phyloP scores from a whole-genome alignment of 805 yeast species.

The Kodamaea kaohsiungensis region DNA sequence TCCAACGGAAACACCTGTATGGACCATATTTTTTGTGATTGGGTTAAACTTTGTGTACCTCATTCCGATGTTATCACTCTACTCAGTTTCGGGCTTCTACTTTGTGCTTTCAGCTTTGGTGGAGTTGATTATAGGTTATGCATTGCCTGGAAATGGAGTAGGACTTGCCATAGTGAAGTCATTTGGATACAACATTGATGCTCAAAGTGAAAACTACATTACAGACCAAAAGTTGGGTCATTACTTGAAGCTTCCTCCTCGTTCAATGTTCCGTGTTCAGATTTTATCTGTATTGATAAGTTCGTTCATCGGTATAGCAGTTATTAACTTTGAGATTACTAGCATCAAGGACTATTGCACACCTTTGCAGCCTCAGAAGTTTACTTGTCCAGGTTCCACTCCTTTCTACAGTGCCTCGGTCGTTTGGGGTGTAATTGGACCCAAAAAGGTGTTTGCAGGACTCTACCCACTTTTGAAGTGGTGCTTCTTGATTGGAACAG shows the following conservation, averaged over 20 bases:
- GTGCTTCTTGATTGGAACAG: constrained; percentile 29
- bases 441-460: constrained; percentile 33
- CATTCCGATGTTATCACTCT: constrained; percentile 51
- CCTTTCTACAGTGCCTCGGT: constrained; percentile 34
- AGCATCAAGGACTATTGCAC: constrained; percentile 20
- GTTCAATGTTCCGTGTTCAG: constrained; percentile 26
- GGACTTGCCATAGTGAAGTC: constrained; percentile 55
- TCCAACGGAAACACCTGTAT: constrained; percentile 54
- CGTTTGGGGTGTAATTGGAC: constrained; percentile 67
- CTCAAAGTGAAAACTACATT: constrained; percentile 32
- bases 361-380: constrained; percentile 20
- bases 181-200: constrained; percentile 29
- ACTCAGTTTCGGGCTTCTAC: constrained; percentile 48
- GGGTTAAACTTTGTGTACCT: constrained; percentile 52
- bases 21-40: constrained; percentile 57
- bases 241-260: constrained; percentile 25
- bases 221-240: constrained; percentile 41
- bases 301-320: constrained; percentile 22
- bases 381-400: constrained; percentile 31
- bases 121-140: constrained; percentile 58
- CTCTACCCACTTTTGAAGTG: constrained; percentile 34
- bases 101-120: constrained; percentile 54
- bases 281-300: constrained; percentile 20
- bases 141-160: constrained; percentile 54
- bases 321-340: constrained; percentile 19